A percentile compares a stretch with the other conserved stretches of the same genome.
Conservation (phyloP, 2,329 filamentous ascomycete genomes). For the Hymenoscyphus scutula region DNA sequence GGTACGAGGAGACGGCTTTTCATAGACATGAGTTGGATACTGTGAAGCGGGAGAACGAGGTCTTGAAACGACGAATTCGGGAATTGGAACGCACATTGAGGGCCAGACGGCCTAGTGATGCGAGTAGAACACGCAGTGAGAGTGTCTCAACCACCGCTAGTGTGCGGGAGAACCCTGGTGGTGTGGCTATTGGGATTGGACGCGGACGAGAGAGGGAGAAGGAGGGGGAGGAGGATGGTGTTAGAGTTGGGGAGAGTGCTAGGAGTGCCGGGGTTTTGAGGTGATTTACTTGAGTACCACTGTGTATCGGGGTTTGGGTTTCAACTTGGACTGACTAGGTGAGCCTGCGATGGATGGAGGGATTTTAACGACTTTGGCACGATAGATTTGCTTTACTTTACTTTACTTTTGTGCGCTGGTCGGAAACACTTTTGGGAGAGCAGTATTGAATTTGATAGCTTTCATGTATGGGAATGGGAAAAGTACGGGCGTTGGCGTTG, state of each 20-base stretch:
- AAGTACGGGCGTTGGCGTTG: not conserved
- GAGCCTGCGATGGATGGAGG: not conserved
- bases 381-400: not conserved
- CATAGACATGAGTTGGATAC: conserved; percentile 59
- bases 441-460: not conserved
- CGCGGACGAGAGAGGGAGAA: conserved; percentile 42
- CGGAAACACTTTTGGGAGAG: not conserved
- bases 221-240: conserved; percentile 52
- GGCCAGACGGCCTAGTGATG: conserved; percentile 38
- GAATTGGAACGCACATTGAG: conserved; percentile 57
- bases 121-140: conserved; percentile 48
- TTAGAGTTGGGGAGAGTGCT: conserved; percentile 61
- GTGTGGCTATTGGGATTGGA: conserved; percentile 13
- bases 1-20: conserved; percentile 62
- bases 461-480: not conserved
- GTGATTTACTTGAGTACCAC: conserved; percentile 6
- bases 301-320: no score
- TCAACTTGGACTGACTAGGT: no score
- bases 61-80: conserved; percentile 57
- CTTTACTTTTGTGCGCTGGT: not conserved
- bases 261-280: conserved; percentile 44
- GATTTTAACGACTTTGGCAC: not conserved
- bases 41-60: conserved; percentile 63
- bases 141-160: conserved; percentile 55
- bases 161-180: conserved; percentile 32